A percentile compares a stretch with the other conserved stretches of the same genome.
These are phyloP conservation scores for Chloropicon primus DNA, from an alignment of 139 green algal genomes.

Conservation along the genomic window DNA sequence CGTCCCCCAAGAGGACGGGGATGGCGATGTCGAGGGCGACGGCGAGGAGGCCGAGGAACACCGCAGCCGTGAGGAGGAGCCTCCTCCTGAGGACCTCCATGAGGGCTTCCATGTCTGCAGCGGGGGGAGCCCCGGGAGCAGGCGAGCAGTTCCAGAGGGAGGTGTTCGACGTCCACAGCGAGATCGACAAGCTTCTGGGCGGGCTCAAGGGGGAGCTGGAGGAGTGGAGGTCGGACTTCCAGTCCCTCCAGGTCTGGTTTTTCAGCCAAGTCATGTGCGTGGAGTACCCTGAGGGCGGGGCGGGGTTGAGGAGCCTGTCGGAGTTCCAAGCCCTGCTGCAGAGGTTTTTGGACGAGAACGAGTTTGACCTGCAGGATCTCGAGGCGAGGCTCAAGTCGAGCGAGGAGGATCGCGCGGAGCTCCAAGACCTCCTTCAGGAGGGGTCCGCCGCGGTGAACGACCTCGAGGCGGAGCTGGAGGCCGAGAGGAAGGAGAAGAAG, in stretches of 20 bases:
- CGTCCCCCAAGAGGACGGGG: background rate
- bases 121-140: too few relatives aligned
- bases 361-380: background rate
- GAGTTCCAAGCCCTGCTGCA: background rate
- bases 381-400: background rate
- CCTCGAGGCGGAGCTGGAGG: too few relatives aligned
- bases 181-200: conserved; percentile 6
- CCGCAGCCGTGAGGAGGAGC: background rate
- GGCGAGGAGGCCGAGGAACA: background rate
- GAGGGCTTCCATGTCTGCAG: background rate
- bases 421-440: background rate
- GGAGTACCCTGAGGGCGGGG: background rate
- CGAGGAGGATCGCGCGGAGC: background rate
- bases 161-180: background rate
- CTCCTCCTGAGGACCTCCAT: background rate
- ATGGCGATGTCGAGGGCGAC: background rate
- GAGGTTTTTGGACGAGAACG: background rate
- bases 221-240: background rate
- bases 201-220: background rate
- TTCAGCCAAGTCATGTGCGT: background rate
- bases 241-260: background rate
- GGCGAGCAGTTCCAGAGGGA: background rate
- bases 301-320: background rate
- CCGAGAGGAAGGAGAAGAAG: too few relatives aligned
- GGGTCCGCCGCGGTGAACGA: background rate